Conservation (phyloP, 2,329 filamentous ascomycete species). For the Epichloe gansuensis region DNA sequence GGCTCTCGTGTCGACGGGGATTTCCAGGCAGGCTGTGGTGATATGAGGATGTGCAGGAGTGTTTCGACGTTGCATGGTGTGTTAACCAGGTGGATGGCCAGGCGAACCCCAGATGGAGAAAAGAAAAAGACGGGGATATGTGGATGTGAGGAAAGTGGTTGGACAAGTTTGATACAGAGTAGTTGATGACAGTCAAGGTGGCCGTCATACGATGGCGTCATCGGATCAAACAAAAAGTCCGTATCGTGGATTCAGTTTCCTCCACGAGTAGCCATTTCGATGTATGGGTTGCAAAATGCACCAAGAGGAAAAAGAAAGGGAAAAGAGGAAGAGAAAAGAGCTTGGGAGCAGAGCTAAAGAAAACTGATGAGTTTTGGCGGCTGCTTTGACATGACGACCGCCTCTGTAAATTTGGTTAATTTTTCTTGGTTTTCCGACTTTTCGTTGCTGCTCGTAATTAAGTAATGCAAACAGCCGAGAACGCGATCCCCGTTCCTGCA, state of each 20-base stretch:
- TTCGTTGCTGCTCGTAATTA: background rate
- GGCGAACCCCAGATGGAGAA: background rate
- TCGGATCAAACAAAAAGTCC: background rate
- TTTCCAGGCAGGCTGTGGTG: background rate
- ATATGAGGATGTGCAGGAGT: constrained; percentile 1
- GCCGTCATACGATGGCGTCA: background rate
- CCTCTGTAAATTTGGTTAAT: background rate
- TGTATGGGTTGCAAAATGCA: background rate
- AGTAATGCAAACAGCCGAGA: background rate
- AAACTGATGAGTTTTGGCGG: constrained; percentile 6
- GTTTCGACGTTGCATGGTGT: background rate
- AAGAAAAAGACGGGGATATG: background rate
- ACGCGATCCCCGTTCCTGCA: constrained; percentile 29
- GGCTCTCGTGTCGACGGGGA: background rate
- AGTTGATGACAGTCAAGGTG: background rate
- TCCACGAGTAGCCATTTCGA: constrained; percentile 4
- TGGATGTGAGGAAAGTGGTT: background rate
- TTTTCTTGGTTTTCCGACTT: background rate
- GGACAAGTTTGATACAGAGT: constrained; percentile 1
- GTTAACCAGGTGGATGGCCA: background rate
- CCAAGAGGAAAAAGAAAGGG: background rate
- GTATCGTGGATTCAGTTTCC: background rate
- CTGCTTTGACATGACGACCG: constrained; percentile 9
- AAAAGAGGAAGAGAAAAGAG: constrained; percentile 6
- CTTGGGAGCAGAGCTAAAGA: constrained; percentile 14